Conservation (phyloP, 208 protist species). For the Acanthamoeba triangularis region DNA sequence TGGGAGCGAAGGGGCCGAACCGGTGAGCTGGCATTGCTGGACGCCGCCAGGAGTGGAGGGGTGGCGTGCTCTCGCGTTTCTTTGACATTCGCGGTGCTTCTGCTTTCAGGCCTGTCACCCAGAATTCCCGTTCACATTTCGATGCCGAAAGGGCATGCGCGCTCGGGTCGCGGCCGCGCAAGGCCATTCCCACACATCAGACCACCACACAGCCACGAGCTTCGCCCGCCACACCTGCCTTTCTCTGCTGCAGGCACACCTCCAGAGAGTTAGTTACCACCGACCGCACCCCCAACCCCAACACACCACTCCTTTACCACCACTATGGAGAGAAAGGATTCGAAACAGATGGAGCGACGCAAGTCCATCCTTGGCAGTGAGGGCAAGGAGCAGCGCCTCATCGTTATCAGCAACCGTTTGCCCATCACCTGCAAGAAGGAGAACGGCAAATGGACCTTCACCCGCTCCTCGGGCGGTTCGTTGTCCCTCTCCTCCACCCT, state of each 20-base stretch:
- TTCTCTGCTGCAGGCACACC: background rate
- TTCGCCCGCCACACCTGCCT: background rate
- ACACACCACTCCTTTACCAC: background rate
- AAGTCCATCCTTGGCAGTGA: conserved; percentile 61
- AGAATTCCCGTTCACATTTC: conserved; percentile 70
- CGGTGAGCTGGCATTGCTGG: background rate
- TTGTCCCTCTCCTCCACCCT: background rate
- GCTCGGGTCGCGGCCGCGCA: background rate
- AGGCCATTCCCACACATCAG: background rate
- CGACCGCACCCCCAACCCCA: background rate
- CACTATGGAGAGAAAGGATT: conserved; percentile 11
- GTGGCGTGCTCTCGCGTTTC: background rate
- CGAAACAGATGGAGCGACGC: conserved; percentile 40
- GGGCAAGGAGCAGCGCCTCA: conserved; percentile 78
- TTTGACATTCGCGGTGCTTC: conserved; percentile 9
- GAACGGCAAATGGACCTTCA: conserved; percentile 80
- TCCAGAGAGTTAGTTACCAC: background rate
- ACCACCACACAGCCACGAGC: background rate
- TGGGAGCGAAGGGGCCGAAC: background rate
- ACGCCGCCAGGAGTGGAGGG: background rate
- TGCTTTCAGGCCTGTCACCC: background rate
- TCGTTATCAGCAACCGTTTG: conserved; percentile 84
- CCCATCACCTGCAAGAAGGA: conserved; percentile 82
- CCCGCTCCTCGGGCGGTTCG: conserved; percentile 78
- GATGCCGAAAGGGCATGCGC: background rate